Evolutionary conservation across 2,329 filamentous ascomycete genomes (phyloP).

Genomic region (Diaporthe sp.): DNA sequence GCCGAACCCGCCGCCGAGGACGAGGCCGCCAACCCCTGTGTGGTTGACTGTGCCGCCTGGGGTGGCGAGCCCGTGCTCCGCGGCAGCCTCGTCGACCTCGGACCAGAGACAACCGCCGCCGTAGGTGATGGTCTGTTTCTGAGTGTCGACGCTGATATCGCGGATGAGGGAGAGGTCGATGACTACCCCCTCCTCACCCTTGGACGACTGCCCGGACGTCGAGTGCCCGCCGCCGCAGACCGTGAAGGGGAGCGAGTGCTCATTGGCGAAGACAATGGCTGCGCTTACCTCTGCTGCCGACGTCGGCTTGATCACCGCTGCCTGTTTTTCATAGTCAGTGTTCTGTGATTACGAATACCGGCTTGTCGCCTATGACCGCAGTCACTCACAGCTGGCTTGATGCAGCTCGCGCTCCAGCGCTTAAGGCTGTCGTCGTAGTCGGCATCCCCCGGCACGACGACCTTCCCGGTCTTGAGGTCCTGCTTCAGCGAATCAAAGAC

Average conservation of each 20-base stretch:
- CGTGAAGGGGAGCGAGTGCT: conserved; percentile 61
- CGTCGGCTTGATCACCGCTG: conserved; percentile 57
- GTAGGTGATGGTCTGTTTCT: conserved; percentile 58
- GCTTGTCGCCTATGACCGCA: background rate
- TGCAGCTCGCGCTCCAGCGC: conserved; percentile 53
- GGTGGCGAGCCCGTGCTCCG: conserved; percentile 65
- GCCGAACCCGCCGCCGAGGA: conserved; percentile 70
- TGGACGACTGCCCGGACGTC: conserved; percentile 62
- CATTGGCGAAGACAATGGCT: conserved; percentile 57
- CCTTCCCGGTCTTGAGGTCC: conserved; percentile 15
- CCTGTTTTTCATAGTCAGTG: conserved; percentile 46
- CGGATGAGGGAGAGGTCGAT: conserved; percentile 67
- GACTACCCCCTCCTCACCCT: conserved; percentile 63
- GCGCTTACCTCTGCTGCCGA: conserved; percentile 55
- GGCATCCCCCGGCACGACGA: conserved; percentile 25
- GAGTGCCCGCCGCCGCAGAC: conserved; percentile 69
- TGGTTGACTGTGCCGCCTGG: conserved; percentile 74
- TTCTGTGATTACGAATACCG: no score
- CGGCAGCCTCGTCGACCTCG: conserved; percentile 66
- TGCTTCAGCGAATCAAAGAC: conserved; percentile 1
- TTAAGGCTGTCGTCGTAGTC: conserved; percentile 51
- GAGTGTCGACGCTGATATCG: conserved; percentile 60
- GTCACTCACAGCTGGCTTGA: conserved; percentile 49
- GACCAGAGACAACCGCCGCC: conserved; percentile 66
- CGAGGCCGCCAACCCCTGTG: conserved; percentile 71